Evolutionary conservation across 2,329 filamentous ascomycete species (phyloP).

Genomic region (Cladosporium sp.): DNA sequence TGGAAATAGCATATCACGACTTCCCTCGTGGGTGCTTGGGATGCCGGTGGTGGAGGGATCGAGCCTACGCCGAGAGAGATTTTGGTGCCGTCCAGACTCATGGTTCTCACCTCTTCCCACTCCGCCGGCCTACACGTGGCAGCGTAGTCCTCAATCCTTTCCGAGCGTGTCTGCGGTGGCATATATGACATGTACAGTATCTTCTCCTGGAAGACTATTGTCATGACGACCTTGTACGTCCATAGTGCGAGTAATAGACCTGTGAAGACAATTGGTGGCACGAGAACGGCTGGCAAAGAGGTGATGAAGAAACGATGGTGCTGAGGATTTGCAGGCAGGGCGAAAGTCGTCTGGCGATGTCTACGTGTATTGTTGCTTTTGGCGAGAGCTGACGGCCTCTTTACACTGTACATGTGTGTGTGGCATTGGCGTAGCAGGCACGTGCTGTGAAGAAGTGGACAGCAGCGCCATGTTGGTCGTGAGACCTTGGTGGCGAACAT

Average conservation of each 20-base stretch:
- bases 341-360: background rate
- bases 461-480: background rate
- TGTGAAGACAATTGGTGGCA: constrained; percentile 66
- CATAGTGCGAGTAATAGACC: constrained; percentile 66
- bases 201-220: constrained; percentile 75
- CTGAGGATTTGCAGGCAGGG: background rate
- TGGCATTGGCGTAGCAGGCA: background rate
- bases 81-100: constrained; percentile 64
- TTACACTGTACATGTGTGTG: background rate
- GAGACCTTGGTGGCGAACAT: background rate
- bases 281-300: constrained; percentile 49
- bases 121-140: constrained; percentile 59
- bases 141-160: constrained; percentile 66
- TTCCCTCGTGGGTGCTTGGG: constrained; percentile 15
- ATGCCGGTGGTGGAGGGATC: constrained; percentile 11
- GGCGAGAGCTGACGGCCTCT: background rate
- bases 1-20: constrained; percentile 52
- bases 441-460: background rate
- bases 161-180: constrained; percentile 66
- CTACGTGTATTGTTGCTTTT: background rate
- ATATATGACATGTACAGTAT: constrained; percentile 80
- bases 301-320: constrained; percentile 27
- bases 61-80: constrained; percentile 60
- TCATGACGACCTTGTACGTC: constrained; percentile 67
- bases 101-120: constrained; percentile 66